phyloP scores from a whole-genome alignment of 2,329 filamentous ascomycete genomes.

The Xylariales sp. region DNA sequence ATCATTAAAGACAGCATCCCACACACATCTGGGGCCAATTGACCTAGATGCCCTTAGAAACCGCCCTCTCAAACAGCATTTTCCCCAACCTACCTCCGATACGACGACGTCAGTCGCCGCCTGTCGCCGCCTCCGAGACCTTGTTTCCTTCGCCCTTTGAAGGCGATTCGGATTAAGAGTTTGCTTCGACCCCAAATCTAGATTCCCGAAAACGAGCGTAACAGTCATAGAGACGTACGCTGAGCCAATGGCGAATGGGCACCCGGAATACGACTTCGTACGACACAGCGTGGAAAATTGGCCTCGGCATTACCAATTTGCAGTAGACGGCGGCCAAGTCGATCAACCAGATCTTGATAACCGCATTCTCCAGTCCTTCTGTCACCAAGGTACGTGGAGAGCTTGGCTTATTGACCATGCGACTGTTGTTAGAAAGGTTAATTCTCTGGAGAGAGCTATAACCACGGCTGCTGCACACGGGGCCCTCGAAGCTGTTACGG shows the following conservation, averaged over 20 bases:
- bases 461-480: neutral
- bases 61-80: no score
- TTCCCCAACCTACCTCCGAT: no score
- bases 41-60: no score
- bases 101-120: no score
- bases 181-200: no score
- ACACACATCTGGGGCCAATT: no score
- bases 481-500: neutral
- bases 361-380: neutral
- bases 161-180: no score
- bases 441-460: neutral
- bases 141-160: no score
- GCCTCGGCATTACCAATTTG: slow-evolving; percentile 10
- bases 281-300: slow-evolving; percentile 1
- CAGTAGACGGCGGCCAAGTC: neutral
- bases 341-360: neutral
- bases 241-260: neutral
- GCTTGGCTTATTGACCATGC: neutral
- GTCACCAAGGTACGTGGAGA: neutral
- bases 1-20: no score
- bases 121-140: no score
- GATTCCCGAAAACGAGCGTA: no score
- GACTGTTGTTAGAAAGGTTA: no score
- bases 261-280: neutral
- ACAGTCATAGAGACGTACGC: neutral